Percentiles rank a stretch among this genome's conserved stretches.
Conservation (phyloP, 108 stramenopile species). For the Fragilariopsis cylindrus region DNA sequence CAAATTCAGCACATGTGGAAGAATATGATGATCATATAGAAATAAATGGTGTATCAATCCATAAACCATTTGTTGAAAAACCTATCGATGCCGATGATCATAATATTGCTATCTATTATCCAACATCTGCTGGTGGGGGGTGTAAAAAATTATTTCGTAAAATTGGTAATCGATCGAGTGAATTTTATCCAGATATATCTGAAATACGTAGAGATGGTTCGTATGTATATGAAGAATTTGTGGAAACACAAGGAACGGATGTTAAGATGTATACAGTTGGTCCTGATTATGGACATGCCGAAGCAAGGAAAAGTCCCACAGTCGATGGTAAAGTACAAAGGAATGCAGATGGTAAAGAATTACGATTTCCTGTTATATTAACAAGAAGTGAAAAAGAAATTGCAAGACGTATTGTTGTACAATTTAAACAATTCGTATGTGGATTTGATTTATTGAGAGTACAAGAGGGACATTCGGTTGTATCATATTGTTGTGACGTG, state of each 20-base stretch:
- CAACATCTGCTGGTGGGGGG: slow-evolving; percentile 93
- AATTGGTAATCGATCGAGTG: slow-evolving; percentile 83
- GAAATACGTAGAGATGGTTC: slow-evolving; percentile 91
- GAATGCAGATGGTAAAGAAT: slow-evolving; percentile 93
- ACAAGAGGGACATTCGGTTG: slow-evolving; percentile 74
- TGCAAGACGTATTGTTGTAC: slow-evolving; percentile 85
- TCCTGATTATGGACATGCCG: slow-evolving; percentile 98
- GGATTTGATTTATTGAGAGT: slow-evolving; percentile 96
- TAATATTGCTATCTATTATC: slow-evolving; percentile 97
- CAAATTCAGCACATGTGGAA: slow-evolving; percentile 38
- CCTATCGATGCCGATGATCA: slow-evolving; percentile 99
- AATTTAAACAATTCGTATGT: slow-evolving; percentile 96
- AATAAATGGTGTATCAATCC: slow-evolving; percentile 88
- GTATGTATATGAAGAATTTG: slow-evolving; percentile 97
- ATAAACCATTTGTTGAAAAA: slow-evolving; percentile 99
- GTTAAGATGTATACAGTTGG: slow-evolving; percentile 99
- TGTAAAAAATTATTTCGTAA: slow-evolving; percentile 98
- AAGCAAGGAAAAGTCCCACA: slow-evolving; percentile 95
- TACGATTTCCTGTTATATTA: slow-evolving; percentile 96
- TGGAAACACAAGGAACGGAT: slow-evolving; percentile 97
- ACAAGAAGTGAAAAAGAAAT: slow-evolving; percentile 95
- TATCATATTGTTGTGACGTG: slow-evolving; percentile 97
- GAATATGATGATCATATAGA: slow-evolving; percentile 96
- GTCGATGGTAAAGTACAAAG: slow-evolving; percentile 98
- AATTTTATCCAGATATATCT: slow-evolving; percentile 93